These are phyloP conservation scores for Ceratobasidium sp. DNA, from an alignment of 1,284 basidiomycete genomes.

Conservation along the genomic window DNA sequence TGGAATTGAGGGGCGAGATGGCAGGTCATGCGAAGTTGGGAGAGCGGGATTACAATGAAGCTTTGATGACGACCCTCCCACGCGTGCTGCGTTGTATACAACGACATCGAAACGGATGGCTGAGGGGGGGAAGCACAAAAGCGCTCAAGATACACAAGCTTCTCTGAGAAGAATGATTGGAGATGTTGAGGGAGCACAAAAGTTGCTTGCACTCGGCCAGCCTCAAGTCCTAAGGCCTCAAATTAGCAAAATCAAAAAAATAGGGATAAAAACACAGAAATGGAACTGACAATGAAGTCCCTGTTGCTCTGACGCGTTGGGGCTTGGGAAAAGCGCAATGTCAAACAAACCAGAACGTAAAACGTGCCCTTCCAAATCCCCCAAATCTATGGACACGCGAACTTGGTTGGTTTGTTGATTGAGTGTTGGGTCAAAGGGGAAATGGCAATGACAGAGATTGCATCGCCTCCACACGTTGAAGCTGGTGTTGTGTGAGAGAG, in stretches of 20 bases:
- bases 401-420: neutral
- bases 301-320: neutral
- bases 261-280: neutral
- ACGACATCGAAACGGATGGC: no score
- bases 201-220: neutral
- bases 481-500: neutral
- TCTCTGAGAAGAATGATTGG: neutral
- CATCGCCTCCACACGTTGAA: conserved; percentile 24
- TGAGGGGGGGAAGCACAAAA: neutral
- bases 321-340: neutral
- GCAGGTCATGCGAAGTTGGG: neutral
- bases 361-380: neutral
- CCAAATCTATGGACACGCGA: neutral
- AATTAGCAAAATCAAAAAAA: neutral
- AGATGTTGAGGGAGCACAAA: neutral
- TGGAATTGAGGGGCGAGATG: neutral
- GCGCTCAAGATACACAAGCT: neutral
- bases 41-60: neutral
- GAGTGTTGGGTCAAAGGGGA: neutral
- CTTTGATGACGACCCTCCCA: neutral
- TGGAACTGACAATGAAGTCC: conserved; percentile 9
- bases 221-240: neutral
- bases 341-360: neutral
- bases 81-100: neutral
- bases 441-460: neutral